These are phyloP conservation scores for Prinsepia uniflora DNA, from an alignment of 306 rosid genomes.

Conservation along the genomic window DNA sequence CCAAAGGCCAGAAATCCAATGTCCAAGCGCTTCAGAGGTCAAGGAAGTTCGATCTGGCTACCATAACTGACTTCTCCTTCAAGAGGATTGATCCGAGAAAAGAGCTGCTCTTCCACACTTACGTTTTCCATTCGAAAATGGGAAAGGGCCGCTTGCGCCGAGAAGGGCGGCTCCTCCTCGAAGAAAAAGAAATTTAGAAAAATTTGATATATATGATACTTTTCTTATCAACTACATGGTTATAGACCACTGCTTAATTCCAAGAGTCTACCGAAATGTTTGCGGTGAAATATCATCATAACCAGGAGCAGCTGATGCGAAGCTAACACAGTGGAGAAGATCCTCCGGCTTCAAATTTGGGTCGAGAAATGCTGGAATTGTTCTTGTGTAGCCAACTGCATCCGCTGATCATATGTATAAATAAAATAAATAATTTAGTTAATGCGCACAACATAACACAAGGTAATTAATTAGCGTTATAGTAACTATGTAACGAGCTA, in stretches of 20 bases:
- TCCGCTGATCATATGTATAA: constrained; percentile 44
- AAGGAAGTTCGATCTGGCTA: too few relatives aligned
- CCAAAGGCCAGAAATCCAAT: too few relatives aligned
- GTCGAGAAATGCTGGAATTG: constrained; percentile 65
- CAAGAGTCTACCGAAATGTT: constrained; percentile 46
- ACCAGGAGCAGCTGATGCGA: constrained; percentile 82
- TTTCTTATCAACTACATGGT: background rate
- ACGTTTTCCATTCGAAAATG: too few relatives aligned
- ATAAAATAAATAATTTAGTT: background rate
- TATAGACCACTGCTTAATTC: background rate
- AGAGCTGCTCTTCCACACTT: too few relatives aligned
- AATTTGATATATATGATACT: background rate
- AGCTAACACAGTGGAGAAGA: constrained; percentile 66
- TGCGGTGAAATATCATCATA: constrained; percentile 72
- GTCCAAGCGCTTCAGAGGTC: too few relatives aligned
- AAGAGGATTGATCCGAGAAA: too few relatives aligned
- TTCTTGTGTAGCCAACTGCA: constrained; percentile 46
- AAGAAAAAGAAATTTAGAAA: background rate
- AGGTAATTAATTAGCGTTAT: too few relatives aligned
- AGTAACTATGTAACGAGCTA: background rate
- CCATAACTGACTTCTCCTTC: too few relatives aligned
- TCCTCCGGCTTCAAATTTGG: constrained; percentile 44
- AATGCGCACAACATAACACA: too few relatives aligned
- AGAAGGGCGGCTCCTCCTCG: too few relatives aligned
- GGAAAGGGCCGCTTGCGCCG: too few relatives aligned